Percentiles rank a stretch among this genome's conserved stretches.
phyloP scores from a whole-genome alignment of 495 filamentous ascomycete species.

The Penicillium coffeae region DNA sequence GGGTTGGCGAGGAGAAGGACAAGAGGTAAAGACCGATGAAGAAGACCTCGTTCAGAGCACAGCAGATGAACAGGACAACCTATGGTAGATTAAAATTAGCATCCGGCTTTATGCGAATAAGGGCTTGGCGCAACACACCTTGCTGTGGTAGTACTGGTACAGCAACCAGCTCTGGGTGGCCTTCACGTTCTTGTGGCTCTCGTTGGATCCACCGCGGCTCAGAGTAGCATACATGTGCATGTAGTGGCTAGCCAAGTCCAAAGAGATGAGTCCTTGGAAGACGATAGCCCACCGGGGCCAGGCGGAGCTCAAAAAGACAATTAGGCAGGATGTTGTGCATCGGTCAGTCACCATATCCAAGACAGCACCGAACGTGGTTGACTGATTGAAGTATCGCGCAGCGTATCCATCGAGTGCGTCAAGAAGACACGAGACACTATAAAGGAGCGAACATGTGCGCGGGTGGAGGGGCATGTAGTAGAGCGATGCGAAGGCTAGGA shows the following conservation, averaged over 20 bases:
- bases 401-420: conserved; percentile 92
- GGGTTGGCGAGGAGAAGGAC: conserved; percentile 83
- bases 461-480: conserved; percentile 99
- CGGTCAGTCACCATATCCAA: conserved; percentile 97
- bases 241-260: conserved; percentile 95
- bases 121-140: conserved; percentile 50
- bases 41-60: conserved; percentile 87
- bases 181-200: conserved; percentile 93
- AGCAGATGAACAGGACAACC: conserved; percentile 89
- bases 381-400: conserved; percentile 82
- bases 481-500: conserved; percentile 85
- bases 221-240: conserved; percentile 95
- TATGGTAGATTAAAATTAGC: conserved; percentile 27
- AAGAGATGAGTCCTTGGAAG: conserved; percentile 86
- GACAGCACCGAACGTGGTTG: conserved; percentile 90
- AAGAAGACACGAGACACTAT: conserved; percentile 86
- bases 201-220: conserved; percentile 68
- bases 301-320: conserved; percentile 88
- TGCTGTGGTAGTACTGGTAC: conserved; percentile 95
- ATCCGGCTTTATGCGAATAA: no score
- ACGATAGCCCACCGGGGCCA: conserved; percentile 89
- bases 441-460: conserved; percentile 86
- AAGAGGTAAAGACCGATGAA: conserved; percentile 98
- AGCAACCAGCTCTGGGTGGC: conserved; percentile 63
- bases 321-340: conserved; percentile 88